Evolutionary conservation across 2,329 filamentous ascomycete genomes (phyloP).

Genomic region (Raffaelea albimanens): DNA sequence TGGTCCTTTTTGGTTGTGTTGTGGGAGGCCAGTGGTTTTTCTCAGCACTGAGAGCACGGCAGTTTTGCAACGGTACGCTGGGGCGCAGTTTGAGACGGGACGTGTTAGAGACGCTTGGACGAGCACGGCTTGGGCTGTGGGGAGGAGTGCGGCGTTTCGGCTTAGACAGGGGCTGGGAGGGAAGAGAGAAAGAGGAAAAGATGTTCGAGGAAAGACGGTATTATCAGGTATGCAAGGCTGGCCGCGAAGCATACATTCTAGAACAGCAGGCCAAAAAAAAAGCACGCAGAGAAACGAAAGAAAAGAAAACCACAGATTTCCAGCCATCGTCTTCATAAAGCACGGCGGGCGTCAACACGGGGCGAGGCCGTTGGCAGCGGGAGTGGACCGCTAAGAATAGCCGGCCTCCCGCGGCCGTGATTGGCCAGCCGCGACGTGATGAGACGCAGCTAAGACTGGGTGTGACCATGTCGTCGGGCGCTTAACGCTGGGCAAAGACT

Average conservation of each 20-base stretch:
- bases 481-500: conserved; percentile 7
- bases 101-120: conserved; percentile 35
- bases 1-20: not conserved
- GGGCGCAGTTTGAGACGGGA: conserved; percentile 31
- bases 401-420: not conserved
- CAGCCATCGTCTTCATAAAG: too few species aligned
- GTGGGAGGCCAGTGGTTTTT: conserved; percentile 13
- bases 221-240: not conserved
- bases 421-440: conserved; percentile 7
- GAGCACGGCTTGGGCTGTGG: conserved; percentile 18
- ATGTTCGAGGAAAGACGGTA: not conserved
- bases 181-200: not conserved
- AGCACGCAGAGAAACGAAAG: too few species aligned
- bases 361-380: not conserved
- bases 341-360: not conserved
- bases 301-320: too few species aligned
- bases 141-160: conserved; percentile 20
- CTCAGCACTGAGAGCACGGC: not conserved
- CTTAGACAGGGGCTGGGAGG: conserved; percentile 20
- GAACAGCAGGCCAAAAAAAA: too few species aligned
- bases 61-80: conserved; percentile 16
- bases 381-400: conserved; percentile 12
- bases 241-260: too few species aligned
- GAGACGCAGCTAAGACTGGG: conserved; percentile 8
- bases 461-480: conserved; percentile 11